Evolutionary conservation across 2,329 filamentous ascomycete species (phyloP).

Genomic region (Sclerotinia trifoliorum): DNA sequence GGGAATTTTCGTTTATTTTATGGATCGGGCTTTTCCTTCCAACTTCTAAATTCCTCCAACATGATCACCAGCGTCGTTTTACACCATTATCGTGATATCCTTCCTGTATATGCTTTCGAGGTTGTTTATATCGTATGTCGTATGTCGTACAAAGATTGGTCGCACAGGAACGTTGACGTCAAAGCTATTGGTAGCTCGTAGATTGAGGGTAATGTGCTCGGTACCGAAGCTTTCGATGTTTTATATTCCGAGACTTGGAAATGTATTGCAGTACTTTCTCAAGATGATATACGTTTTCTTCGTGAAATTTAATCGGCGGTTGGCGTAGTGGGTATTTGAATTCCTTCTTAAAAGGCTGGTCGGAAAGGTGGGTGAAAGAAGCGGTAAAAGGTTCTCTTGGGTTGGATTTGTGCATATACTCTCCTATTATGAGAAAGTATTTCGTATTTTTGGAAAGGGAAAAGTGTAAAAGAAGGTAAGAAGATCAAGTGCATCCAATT

Average conservation of each 20-base stretch:
- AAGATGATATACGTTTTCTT: slow-evolving; percentile 16
- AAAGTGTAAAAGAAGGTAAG: slow-evolving; percentile 1
- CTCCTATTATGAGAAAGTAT: slow-evolving; percentile 10
- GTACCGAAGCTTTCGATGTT: slow-evolving; percentile 1
- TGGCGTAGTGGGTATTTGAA: slow-evolving; percentile 16
- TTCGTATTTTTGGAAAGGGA: slow-evolving; percentile 8
- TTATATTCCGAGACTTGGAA: slow-evolving; percentile 1
- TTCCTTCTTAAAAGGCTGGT: slow-evolving; percentile 20
- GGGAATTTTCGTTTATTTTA: slow-evolving; percentile 19
- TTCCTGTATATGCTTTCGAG: background rate
- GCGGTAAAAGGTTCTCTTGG: slow-evolving; percentile 20
- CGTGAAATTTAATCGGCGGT: slow-evolving; percentile 18
- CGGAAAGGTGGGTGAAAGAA: slow-evolving; percentile 22
- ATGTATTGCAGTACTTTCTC: slow-evolving; percentile 8
- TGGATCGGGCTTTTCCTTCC: slow-evolving; percentile 24
- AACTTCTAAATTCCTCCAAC: slow-evolving; percentile 24
- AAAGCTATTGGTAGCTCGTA: background rate
- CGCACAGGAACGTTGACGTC: slow-evolving; percentile 12
- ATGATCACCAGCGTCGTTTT: slow-evolving; percentile 20
- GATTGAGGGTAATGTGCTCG: background rate
- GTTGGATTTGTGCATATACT: slow-evolving; percentile 9
- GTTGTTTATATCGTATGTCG: background rate
- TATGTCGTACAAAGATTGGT: background rate
- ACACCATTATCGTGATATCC: slow-evolving; percentile 20
- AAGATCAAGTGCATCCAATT: slow-evolving; percentile 2